Percentiles rank a stretch among this genome's conserved stretches.
phyloP scores from a whole-genome alignment of 2,329 filamentous ascomycete genomes.

The Zymoseptoria brevis region DNA sequence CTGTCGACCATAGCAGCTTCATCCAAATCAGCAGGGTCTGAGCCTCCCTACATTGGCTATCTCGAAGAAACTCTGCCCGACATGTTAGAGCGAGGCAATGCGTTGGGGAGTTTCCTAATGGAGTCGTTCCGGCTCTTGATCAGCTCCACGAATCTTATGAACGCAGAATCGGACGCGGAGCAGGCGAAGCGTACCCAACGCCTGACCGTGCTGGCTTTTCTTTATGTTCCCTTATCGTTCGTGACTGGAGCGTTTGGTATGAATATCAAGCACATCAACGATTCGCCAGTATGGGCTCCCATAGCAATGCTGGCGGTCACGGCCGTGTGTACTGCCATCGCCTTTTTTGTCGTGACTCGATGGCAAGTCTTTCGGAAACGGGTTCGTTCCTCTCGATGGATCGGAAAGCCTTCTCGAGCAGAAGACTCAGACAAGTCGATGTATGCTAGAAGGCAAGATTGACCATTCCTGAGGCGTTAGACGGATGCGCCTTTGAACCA shows the following conservation, averaged over 20 bases:
- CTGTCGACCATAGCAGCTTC: too few species aligned
- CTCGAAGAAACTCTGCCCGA: neutral
- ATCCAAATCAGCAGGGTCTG: too few species aligned
- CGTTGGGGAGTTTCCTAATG: conserved; percentile 9
- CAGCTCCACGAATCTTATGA: conserved; percentile 12
- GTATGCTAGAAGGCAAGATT: too few species aligned
- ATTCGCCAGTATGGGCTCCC: neutral
- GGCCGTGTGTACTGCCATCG: too few species aligned
- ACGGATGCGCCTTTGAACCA: too few species aligned
- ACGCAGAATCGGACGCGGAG: conserved; percentile 1
- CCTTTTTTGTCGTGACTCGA: too few species aligned
- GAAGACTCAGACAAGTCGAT: too few species aligned
- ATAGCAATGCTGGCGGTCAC: too few species aligned
- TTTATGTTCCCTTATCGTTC: conserved; percentile 16
- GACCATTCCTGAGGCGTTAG: too few species aligned
- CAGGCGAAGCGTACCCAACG: conserved; percentile 6
- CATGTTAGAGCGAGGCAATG: conserved; percentile 3
- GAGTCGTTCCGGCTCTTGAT: conserved; percentile 16
- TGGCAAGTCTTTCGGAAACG: too few species aligned
- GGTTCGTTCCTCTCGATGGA: too few species aligned
- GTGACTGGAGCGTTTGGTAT: conserved; percentile 16
- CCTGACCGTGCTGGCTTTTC: conserved; percentile 13
- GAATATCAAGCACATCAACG: conserved; percentile 17
- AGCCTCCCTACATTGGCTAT: neutral
- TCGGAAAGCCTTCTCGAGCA: too few species aligned